phyloP scores from a whole-genome alignment of 306 rosid genomes.

The barrel medic (Medicago truncatula) region MtrunA17r5.0-ANR NC_053043.1:3076001-3076500 shows the following conservation, averaged over 20 bases:
- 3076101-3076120: constrained; percentile 78
- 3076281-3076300: not conserved
- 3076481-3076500: no score
- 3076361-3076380: not conserved
- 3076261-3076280: not conserved
- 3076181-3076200: constrained; percentile 24
- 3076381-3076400: not conserved
- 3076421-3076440: no score
- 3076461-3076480: no score
- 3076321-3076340: not conserved
- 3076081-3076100: constrained; percentile 69
- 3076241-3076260: not conserved
- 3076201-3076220: constrained; percentile 4
- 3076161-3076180: constrained; percentile 44
- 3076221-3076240: not conserved
- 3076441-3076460: no score
- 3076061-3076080: constrained; percentile 84
- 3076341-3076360: not conserved
- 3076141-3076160: constrained; percentile 71
- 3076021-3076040: constrained; percentile 95
- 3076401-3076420: no score
- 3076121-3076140: constrained; percentile 74
- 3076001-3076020: constrained; percentile 80
- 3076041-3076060: constrained; percentile 83
- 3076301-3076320: no score